These are phyloP conservation scores for Cercospora sp. DNA, from an alignment of 2,329 filamentous ascomycete species.

Conservation along the genomic window DNA sequence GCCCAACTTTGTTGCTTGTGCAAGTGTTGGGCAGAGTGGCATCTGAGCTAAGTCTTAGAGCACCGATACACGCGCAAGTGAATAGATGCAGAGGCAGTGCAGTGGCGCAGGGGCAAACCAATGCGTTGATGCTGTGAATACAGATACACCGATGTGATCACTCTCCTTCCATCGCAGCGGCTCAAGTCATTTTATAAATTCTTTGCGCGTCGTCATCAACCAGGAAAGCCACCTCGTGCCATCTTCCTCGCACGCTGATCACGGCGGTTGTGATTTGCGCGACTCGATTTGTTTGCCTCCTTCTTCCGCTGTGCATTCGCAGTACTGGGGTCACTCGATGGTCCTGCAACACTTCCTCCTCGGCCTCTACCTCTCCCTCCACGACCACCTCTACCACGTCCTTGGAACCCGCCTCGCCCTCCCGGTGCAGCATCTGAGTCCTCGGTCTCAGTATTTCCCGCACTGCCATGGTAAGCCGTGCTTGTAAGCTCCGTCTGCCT, in stretches of 20 bases:
- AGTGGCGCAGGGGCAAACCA: not conserved
- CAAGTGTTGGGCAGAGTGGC: not conserved
- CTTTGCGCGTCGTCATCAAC: slow-evolving; percentile 22
- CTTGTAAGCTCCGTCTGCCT: slow-evolving; percentile 64
- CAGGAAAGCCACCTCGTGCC: slow-evolving; percentile 56
- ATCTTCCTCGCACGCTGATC: slow-evolving; percentile 66
- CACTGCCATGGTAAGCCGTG: slow-evolving; percentile 63
- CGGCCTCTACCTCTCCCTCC: slow-evolving; percentile 48
- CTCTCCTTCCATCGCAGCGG: not conserved
- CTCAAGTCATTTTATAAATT: not conserved
- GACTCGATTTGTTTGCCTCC: slow-evolving; percentile 74
- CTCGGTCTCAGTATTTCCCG: slow-evolving; percentile 58
- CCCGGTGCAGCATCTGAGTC: slow-evolving; percentile 52
- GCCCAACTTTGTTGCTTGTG: not conserved
- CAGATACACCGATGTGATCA: not conserved
- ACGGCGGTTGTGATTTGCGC: slow-evolving; percentile 83
- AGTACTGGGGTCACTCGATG: slow-evolving; percentile 68
- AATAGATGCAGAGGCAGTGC: not conserved
- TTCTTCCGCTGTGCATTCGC: slow-evolving; percentile 71
- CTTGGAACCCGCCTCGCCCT: slow-evolving; percentile 44
- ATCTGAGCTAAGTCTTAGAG: not conserved
- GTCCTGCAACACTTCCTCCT: slow-evolving; percentile 60
- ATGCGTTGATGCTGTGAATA: not conserved
- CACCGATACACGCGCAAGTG: not conserved
- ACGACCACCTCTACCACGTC: slow-evolving; percentile 50